These are phyloP conservation scores for Besnoitia besnoiti DNA, from an alignment of 169 alveolate genomes.

Conservation along the genomic window DNA sequence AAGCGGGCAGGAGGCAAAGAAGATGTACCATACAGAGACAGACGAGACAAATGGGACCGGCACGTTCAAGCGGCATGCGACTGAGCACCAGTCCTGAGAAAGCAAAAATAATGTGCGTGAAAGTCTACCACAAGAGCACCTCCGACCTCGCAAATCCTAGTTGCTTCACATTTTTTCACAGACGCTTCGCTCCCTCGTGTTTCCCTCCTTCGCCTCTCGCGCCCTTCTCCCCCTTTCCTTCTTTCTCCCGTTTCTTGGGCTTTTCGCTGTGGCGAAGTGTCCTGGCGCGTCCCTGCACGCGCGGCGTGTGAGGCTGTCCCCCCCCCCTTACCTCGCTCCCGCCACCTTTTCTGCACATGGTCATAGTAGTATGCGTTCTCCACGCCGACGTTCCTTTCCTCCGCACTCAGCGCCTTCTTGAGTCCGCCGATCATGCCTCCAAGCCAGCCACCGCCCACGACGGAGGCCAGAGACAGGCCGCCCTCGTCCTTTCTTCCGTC, in stretches of 20 bases:
- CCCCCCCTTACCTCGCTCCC: constrained; percentile 62
- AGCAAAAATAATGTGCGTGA: too few species aligned
- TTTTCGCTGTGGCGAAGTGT: too few species aligned
- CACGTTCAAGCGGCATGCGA: too few species aligned
- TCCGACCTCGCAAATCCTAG: too few species aligned
- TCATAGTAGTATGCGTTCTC: constrained; percentile 72
- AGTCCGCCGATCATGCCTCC: constrained; percentile 68
- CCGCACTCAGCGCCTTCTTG: constrained; percentile 68
- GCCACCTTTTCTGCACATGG: constrained; percentile 69
- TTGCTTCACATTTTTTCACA: too few species aligned
- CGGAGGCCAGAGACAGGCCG: background rate
- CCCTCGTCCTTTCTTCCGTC: constrained; percentile 12
- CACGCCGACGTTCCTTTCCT: constrained; percentile 74
- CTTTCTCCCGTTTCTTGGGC: too few species aligned
- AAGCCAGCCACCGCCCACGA: constrained; percentile 43
- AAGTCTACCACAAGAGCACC: too few species aligned
- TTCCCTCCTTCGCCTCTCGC: background rate
- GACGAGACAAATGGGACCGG: too few species aligned
- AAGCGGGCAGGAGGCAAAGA: too few species aligned
- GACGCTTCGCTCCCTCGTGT: background rate
- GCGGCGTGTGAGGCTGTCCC: background rate
- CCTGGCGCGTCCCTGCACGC: background rate
- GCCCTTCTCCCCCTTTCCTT: background rate
- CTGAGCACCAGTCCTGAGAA: too few species aligned
- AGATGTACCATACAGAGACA: too few species aligned